These are phyloP conservation scores for Rachicladosporium sp. DNA, from an alignment of 2,329 filamentous ascomycete species.

Conservation along the genomic window DNA sequence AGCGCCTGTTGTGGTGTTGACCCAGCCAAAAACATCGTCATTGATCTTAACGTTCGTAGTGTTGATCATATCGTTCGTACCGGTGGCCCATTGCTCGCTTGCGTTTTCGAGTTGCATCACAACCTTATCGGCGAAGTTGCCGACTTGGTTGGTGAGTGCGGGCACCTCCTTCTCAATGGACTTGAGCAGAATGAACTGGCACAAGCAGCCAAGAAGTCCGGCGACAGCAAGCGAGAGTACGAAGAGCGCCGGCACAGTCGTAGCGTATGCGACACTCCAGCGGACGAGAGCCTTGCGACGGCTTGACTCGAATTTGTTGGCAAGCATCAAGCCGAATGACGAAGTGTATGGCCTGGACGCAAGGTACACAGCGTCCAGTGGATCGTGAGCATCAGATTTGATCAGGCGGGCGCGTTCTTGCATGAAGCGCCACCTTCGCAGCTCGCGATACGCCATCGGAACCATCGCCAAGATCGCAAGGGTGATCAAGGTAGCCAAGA, in stretches of 20 bases:
- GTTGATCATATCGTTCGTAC: constrained; percentile 61
- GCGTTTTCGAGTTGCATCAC: constrained; percentile 59
- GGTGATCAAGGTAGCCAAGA: constrained; percentile 61
- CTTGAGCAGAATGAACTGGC: constrained; percentile 66
- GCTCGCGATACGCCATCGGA: constrained; percentile 71
- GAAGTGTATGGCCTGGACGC: constrained; percentile 69
- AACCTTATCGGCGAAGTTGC: constrained; percentile 67
- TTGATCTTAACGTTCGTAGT: constrained; percentile 63
- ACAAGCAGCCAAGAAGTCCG: constrained; percentile 69
- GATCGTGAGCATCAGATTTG: constrained; percentile 54
- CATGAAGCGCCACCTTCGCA: constrained; percentile 63
- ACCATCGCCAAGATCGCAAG: constrained; percentile 61
- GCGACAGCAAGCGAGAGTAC: constrained; percentile 71
- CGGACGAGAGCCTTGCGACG: constrained; percentile 61
- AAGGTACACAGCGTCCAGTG: constrained; percentile 82
- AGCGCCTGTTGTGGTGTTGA: constrained; percentile 67
- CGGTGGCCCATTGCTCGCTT: constrained; percentile 62
- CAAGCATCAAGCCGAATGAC: constrained; percentile 56
- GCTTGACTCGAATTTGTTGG: constrained; percentile 49
- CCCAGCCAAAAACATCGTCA: constrained; percentile 72
- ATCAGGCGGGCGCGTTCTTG: constrained; percentile 57
- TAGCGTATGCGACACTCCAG: constrained; percentile 81
- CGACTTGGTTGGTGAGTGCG: constrained; percentile 59
- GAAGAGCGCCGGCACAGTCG: constrained; percentile 72
- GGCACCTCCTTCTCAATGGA: constrained; percentile 65